Conservation (phyloP, 768 basidiomycete genomes). For the Harrya chromipes region DNA sequence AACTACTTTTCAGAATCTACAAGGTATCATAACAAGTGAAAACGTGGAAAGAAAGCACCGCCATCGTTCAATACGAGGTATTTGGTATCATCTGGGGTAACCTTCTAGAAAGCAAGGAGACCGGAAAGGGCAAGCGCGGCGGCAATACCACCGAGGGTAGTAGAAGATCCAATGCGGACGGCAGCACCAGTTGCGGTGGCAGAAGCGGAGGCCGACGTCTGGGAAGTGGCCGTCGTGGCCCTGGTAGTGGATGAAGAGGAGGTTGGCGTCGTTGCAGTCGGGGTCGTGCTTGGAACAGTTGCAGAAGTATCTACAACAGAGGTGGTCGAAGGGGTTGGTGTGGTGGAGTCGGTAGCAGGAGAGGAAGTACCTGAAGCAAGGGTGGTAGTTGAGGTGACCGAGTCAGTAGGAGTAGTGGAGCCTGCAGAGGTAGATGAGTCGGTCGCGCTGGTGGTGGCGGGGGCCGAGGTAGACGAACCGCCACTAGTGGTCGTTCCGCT, state of each 20-base stretch:
- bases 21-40: constrained; percentile 1
- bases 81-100: constrained; percentile 3
- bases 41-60: not conserved
- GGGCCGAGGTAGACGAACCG: constrained; percentile 17
- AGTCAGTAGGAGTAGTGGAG: constrained; percentile 3
- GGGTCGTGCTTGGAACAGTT: constrained; percentile 35
- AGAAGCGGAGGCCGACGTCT: not conserved
- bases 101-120: constrained; percentile 16
- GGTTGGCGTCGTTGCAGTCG: constrained; percentile 34
- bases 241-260: constrained; percentile 14
- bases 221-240: too few relatives aligned
- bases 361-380: constrained; percentile 17
- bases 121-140: constrained; percentile 23
- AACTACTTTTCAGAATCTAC: constrained; percentile 3
- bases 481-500: constrained; percentile 43
- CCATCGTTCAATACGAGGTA: constrained; percentile 7
- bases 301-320: not conserved
- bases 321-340: constrained; percentile 10
- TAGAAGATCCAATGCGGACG: constrained; percentile 16
- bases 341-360: not conserved
- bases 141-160: constrained; percentile 19
- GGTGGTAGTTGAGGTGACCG: constrained; percentile 1
- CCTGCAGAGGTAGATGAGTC: constrained; percentile 16
- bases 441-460: constrained; percentile 5
- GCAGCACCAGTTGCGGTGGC: constrained; percentile 20